phyloP scores from a whole-genome alignment of 2,329 filamentous ascomycete species.

The Cryphonectria carpinicola region DNA sequence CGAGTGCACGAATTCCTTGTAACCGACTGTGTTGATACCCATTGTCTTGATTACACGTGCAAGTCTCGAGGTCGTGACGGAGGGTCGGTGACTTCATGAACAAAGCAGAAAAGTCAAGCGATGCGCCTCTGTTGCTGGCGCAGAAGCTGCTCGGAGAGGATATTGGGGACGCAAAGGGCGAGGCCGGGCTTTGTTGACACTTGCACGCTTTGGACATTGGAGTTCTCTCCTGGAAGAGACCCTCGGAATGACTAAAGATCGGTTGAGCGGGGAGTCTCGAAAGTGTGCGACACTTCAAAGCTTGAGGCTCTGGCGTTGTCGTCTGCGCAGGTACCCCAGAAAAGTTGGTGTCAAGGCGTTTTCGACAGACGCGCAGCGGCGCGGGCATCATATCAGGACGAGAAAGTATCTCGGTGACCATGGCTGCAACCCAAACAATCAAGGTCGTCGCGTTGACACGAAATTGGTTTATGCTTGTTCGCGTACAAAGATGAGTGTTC shows the following conservation, averaged over 20 bases:
- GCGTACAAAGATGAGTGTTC: background rate
- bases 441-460: background rate
- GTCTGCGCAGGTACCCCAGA: background rate
- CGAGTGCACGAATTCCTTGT: too few species aligned
- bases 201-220: conserved; percentile 1
- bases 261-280: conserved; percentile 14
- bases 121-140: background rate
- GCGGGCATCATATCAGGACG: conserved; percentile 12
- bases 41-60: conserved; percentile 1
- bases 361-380: conserved; percentile 3
- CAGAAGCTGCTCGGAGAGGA: background rate
- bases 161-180: conserved; percentile 1
- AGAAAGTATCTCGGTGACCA: background rate
- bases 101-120: conserved; percentile 16
- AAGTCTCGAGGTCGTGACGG: conserved; percentile 9
- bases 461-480: background rate
- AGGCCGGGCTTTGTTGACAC: conserved; percentile 2
- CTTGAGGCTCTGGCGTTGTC: background rate
- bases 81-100: conserved; percentile 16
- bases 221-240: background rate
- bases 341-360: background rate
- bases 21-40: background rate
- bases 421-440: background rate
- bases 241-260: background rate
- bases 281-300: conserved; percentile 7